A percentile compares a stretch with the other conserved stretches of the same genome.
Evolutionary conservation across 495 filamentous ascomycete genomes (phyloP).

Genomic region (Tirmania nivea): DNA sequence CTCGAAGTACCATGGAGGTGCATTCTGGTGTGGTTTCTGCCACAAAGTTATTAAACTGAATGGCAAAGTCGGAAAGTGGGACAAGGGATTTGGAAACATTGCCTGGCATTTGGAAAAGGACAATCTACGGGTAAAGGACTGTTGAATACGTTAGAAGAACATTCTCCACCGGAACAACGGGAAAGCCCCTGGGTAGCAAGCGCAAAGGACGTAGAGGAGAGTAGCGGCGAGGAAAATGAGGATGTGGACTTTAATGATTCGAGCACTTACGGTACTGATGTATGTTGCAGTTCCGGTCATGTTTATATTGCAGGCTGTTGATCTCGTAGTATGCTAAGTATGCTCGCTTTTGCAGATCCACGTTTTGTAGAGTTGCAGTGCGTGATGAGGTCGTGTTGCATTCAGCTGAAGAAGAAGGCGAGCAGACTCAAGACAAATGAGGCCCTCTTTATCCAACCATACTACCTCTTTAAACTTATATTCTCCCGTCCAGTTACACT

Average conservation of each 20-base stretch:
- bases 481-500: too few relatives aligned
- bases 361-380: too few relatives aligned
- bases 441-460: too few relatives aligned
- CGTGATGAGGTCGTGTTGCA: too few relatives aligned
- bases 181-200: slow-evolving; percentile 21
- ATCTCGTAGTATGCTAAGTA: too few relatives aligned
- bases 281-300: too few relatives aligned
- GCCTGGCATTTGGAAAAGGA: slow-evolving; percentile 50
- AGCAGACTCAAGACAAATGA: too few relatives aligned
- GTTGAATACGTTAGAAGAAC: slow-evolving; percentile 25
- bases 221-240: neutral
- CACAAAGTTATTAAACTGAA: slow-evolving; percentile 32
- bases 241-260: neutral
- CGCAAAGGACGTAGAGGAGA: slow-evolving; percentile 21
- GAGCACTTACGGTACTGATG: too few relatives aligned
- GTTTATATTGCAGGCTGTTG: too few relatives aligned
- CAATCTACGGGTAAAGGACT: slow-evolving; percentile 8
- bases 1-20: neutral
- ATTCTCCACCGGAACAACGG: slow-evolving; percentile 4
- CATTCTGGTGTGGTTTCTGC: slow-evolving; percentile 91
- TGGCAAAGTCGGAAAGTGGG: slow-evolving; percentile 29
- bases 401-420: too few relatives aligned
- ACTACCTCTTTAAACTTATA: too few relatives aligned
- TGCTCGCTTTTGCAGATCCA: too few relatives aligned
- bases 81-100: slow-evolving; percentile 72